These are phyloP conservation scores for Echinochloa phyllopogon DNA, from an alignment of 176 grass and related monocot genomes.

Conservation along the genomic window DNA sequence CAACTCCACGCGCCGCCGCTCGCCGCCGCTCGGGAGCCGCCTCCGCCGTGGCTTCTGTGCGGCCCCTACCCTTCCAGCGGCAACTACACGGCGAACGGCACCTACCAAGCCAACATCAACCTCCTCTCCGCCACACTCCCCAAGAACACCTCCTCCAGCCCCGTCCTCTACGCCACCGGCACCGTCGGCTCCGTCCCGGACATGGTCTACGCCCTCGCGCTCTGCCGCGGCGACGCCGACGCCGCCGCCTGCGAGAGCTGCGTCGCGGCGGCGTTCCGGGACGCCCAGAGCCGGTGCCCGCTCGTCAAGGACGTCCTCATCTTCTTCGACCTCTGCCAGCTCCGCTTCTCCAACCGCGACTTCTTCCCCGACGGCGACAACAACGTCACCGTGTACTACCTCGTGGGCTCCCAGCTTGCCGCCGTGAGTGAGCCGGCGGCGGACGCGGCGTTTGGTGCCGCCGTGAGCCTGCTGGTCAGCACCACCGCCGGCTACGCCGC, in stretches of 20 bases:
- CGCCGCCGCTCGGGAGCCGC: too few species aligned
- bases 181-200: slow-evolving; percentile 29
- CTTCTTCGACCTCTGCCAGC: slow-evolving; percentile 40
- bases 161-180: background rate
- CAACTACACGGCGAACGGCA: slow-evolving; percentile 32
- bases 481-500: too few species aligned
- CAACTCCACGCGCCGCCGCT: too few species aligned
- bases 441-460: too few species aligned
- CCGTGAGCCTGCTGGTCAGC: too few species aligned
- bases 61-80: too few species aligned
- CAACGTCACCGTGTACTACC: background rate
- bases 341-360: slow-evolving; percentile 43
- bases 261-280: slow-evolving; percentile 26
- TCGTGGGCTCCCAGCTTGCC: background rate
- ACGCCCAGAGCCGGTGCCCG: background rate
- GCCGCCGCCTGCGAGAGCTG: slow-evolving; percentile 28
- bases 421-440: background rate
- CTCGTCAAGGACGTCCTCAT: background rate
- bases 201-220: slow-evolving; percentile 36
- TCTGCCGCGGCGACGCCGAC: slow-evolving; percentile 54
- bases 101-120: background rate
- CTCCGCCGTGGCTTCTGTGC: too few species aligned
- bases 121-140: background rate
- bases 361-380: slow-evolving; percentile 27
- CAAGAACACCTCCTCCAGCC: background rate